phyloP scores from a whole-genome alignment of 2,329 filamentous ascomycete genomes.

The Scolecobasidium constrictum region DNA sequence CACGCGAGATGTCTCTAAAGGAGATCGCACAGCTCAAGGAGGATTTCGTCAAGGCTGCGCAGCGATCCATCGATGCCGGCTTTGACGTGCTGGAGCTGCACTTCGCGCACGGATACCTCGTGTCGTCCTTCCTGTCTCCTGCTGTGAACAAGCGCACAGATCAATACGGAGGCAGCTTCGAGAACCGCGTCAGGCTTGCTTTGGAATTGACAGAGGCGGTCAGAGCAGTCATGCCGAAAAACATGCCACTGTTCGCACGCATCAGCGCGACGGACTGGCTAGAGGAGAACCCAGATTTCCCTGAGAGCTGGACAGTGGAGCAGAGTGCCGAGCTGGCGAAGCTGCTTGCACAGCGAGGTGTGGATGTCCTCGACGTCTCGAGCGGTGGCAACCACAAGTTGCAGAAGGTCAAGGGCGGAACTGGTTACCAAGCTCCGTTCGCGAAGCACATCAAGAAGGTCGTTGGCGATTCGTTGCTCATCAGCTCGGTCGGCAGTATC shows the following conservation, averaged over 20 bases:
- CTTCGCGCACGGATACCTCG: slow-evolving; percentile 66
- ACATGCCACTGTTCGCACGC: slow-evolving; percentile 62
- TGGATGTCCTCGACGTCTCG: slow-evolving; percentile 77
- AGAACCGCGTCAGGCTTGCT: slow-evolving; percentile 58
- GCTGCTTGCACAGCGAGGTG: slow-evolving; percentile 57
- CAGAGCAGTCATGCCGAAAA: slow-evolving; percentile 50
- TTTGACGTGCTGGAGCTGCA: slow-evolving; percentile 75
- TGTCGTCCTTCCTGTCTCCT: slow-evolving; percentile 60
- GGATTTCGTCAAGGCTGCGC: slow-evolving; percentile 52
- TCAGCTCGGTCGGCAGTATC: slow-evolving; percentile 68
- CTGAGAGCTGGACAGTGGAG: slow-evolving; percentile 55
- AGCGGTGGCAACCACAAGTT: slow-evolving; percentile 57
- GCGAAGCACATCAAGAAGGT: slow-evolving; percentile 61
- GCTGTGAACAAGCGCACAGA: slow-evolving; percentile 58
- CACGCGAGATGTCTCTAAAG: slow-evolving; percentile 54
- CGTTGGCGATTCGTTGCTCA: slow-evolving; percentile 58
- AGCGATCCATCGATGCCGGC: slow-evolving; percentile 44
- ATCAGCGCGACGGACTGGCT: slow-evolving; percentile 70
- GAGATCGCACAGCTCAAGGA: slow-evolving; percentile 57
- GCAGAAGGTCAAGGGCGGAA: slow-evolving; percentile 49
- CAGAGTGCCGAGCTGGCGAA: slow-evolving; percentile 54
- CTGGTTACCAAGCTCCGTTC: slow-evolving; percentile 64
- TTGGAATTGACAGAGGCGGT: slow-evolving; percentile 56
- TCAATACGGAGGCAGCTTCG: slow-evolving; percentile 55
- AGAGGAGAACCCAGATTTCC: slow-evolving; percentile 49